A percentile compares a stretch with the other conserved stretches of the same genome.
phyloP scores from a whole-genome alignment of 176 grass and related monocot species.

The sorghum (Sorghum bicolor) region Sorghum_bicolor_NCBIv3 NC_012873.2:62817001-62817500 shows the following conservation, averaged over 20 bases:
- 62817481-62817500: constrained; percentile 31
- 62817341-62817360: constrained; percentile 36
- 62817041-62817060: constrained; percentile 1
- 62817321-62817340: constrained; percentile 47
- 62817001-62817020: constrained; percentile 12
- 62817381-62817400: constrained; percentile 34
- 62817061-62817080: constrained; percentile 28
- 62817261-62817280: constrained; percentile 21
- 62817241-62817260: constrained; percentile 15
- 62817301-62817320: constrained; percentile 31
- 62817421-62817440: constrained; percentile 40
- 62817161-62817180: neutral
- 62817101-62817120: constrained; percentile 12
- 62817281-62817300: constrained; percentile 22
- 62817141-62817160: constrained; percentile 30
- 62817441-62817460: constrained; percentile 64
- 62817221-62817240: constrained; percentile 36
- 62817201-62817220: constrained; percentile 25
- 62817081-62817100: neutral
- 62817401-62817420: constrained; percentile 42
- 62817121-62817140: constrained; percentile 27
- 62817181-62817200: constrained; percentile 39
- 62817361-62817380: constrained; percentile 41
- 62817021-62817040: constrained; percentile 5
- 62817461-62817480: constrained; percentile 41